Base-by-base conservation (phyloP, 1,284 basidiomycete species). In the Malassezia sympodialis region DNA sequence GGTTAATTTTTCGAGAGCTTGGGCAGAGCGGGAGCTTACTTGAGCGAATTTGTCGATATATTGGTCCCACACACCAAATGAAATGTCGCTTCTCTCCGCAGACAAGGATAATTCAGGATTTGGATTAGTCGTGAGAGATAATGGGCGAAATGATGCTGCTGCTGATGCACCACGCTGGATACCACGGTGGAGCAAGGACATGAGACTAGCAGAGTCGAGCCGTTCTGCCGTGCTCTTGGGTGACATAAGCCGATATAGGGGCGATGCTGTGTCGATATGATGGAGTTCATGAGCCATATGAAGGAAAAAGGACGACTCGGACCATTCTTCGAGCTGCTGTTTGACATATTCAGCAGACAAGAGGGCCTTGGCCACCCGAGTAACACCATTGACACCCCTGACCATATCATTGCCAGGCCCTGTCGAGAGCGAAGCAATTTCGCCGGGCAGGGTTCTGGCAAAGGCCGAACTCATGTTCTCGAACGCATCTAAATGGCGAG, bases 371-470 rank as follows among this genome's bases (percentile, higher is more conserved):
- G 69, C 58, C 4, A 73, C 54, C 0, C 69, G 45, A 2, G 62
- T 62, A 8, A 70, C 44, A 0, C 72, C 72, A n/a, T 68, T 59
- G 14, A 68, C 49, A 1, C 71, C 71, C 14, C 60, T 59, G 37
- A 73, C 71, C 63, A 66, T 65, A 21, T 70, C 69, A 10, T 59
- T 66, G 23, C 49, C 40, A 0, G 47, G 40, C 40, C 41, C 56
- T 2, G 52, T 12, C 19, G 60, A 56, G 12, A 59, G 49, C 1
- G 53, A 42, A 12, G 47, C 26, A 26, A 73, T 72, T 23, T 67
- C 88, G 4, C 91, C 93, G 0, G 93, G 90, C 6, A 96, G 89
- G 3, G 86, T 86, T 4, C 90, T 84, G 27, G 90, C 82, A 63
- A 98, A 84, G 0, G 85, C 82, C 17, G 86, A 59, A 5, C 88